Base-by-base conservation (phyloP, 169 alveolate species). In the Cryptosporidium sp. region DNA sequence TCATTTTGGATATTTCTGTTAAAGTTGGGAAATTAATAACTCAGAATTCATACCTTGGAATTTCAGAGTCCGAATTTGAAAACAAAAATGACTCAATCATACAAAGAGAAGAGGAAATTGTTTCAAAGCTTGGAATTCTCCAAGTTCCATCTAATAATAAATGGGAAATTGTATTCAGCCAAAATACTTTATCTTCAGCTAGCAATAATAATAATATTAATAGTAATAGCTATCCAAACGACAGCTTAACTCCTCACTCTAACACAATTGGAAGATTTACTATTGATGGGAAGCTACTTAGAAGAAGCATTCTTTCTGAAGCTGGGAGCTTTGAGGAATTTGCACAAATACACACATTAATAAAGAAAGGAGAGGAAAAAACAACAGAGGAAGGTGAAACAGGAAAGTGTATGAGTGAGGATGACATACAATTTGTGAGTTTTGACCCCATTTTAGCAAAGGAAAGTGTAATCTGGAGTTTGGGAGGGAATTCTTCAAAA, bases 41-140 rank as follows among this genome's bases (percentile, higher is more conserved):
- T 33, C 50, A 55, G 21, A 37, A 55, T 26, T 26, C 67, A n/a
- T 21, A 55, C 10, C 10, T 55, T 55, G 67, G 12, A 55, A n/a
- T 26, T 26, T 5, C 71, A 18, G 50, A 65, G 5, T 33, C 50
- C 6, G 71, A 65, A 18, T 33, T 65, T 33, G 71, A 65, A 35
- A 65, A 65, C 2, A 37, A 65, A 0, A 35, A n/a, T 0, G 50
- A 35, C 3, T 12, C 14, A 14, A 18, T n/a, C 21, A 5, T 65
- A 2, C 52, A 65, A 35, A 37, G 23, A 35, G 71, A 65, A 12
- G 71, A 65, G 6, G 41, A 35, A 14, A 39, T 65, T 8, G n/a
- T 65, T 26, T 65, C 71, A 35, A 65, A 29, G 33, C 71, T 65
- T 33, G 71, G 71, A 33, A 1, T 65, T 33, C 41, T 65, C n/a